Evolutionary conservation across 805 yeast genomes (phyloP), one percentile per base, ranked within the genome.

Genomic region (Teunomyces funiuensis): DNA sequence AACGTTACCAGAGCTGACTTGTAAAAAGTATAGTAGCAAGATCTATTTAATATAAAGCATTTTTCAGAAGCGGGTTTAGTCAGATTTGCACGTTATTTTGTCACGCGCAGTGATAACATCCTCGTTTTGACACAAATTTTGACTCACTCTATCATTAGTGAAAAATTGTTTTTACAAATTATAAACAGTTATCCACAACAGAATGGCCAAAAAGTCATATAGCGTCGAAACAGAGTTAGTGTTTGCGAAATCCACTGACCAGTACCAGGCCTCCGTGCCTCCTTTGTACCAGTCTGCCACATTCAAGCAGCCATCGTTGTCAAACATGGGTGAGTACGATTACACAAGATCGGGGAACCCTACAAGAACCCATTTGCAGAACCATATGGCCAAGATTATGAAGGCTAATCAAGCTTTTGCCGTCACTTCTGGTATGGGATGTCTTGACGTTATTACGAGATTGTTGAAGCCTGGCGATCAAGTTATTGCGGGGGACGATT

Each of bases 271-370:
- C 1, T 83, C 93, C 4, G 83, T 84, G 19, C 88, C 95, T 8
- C 97, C 98, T 3, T 71, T 90, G 29, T 90, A 90, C 65, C 95
- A 88, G 61, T 80, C 93, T 0, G 96, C 98, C n/a, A 90, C 98
- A 5, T 90, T 90, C 72, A 89, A 88, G 64, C 93, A 87, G 61
- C 74, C 74, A 33, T 77, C 86, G 0, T 67, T 87, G 46, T 70
- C 78, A 28, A 81, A 84, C 53, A 78, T 85, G 83, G 91, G 95
- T 2, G 77, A 74, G 46, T 71, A 71, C 47, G 84, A 82, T 52
- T 87, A 87, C 65, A 88, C 97, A 0, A 74, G 98, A 52, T 84
- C 95, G 10, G 97, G 98, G 3, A 90, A 90, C 65, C 98, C 98
- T 17, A 88, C 97, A 1, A 75, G 98, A 61, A 79, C 91, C 0